Base-by-base conservation (phyloP, 179 eudicot genomes). In the Spergularia azorica region DNA sequence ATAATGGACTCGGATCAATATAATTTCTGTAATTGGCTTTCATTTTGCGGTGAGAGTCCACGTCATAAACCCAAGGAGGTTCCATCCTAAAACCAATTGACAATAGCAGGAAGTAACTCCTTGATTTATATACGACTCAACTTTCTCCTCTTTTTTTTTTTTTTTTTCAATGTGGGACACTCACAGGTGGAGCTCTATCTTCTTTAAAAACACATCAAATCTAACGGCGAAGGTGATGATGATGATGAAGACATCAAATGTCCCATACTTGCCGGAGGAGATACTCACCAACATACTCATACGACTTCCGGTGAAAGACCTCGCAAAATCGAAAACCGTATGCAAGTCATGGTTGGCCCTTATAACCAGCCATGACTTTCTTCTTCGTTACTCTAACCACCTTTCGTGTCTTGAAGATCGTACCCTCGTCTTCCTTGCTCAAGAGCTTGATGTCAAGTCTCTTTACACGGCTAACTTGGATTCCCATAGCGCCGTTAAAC, bases 321-420 rank as follows among this genome's bases (percentile, higher is more conserved):
- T 76, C 13, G 57, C 55, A 12, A 54, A 43, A 17, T 66, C 26
- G 43, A 76, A 76, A 67, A 39, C 20, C 18, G 79, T 76, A 3
- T 76, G 65, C 79, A 76, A 76, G 14, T 57, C 71, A 56, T 76
- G 79, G 79, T 21, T 8, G 4, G 14, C 67, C 43, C 7, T 76
- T 5, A 76, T 76, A 43, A 43, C 48, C 46, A 43, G 66, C 59
- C 13, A 63, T 1, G 6, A 58, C 21, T 76, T 76, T 17, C 72
- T 64, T 75, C 39, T 75, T 43, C 63, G 14, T 17, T 9, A 46
- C 20, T 38, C 10, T 52, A 39, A 10, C 66, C 72, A 57, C 55
- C 41, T 16, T 50, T 32, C 6, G 21, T 39, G 6, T 21, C 67
- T 8, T 9, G 50, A 46, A 46, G 38, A 46, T 58, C 56, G 71